Percentiles rank a stretch among this genome's conserved stretches.
These are phyloP conservation scores for Aspergillus sp. DNA, from an alignment of 2,329 filamentous ascomycete genomes.

Conservation along the genomic window DNA sequence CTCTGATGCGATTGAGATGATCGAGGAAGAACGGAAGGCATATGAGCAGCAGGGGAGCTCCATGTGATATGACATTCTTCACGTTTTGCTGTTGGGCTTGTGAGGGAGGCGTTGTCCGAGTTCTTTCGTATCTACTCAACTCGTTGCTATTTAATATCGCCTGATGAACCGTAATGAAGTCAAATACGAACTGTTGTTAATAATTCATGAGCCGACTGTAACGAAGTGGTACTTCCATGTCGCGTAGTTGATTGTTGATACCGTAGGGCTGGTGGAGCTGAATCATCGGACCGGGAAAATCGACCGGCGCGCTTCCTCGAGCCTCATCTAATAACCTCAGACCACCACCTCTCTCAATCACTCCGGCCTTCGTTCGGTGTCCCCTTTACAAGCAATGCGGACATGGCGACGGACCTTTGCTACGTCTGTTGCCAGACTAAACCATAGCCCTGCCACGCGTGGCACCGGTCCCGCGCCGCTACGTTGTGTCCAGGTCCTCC, in stretches of 20 bases:
- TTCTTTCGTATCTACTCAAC: background rate
- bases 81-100: background rate
- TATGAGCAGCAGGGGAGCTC: constrained; percentile 31
- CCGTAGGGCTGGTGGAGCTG: background rate
- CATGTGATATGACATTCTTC: constrained; percentile 4
- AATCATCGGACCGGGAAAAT: constrained; percentile 9
- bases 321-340: background rate
- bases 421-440: constrained; percentile 35
- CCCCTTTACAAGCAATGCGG: constrained; percentile 32
- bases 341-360: constrained; percentile 1
- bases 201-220: too few relatives aligned
- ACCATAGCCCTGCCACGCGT: constrained; percentile 18
- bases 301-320: background rate
- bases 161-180: too few relatives aligned
- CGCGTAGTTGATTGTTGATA: too few relatives aligned
- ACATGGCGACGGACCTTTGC: constrained; percentile 40
- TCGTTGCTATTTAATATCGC: background rate
- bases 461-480: constrained; percentile 21
- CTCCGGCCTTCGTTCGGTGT: constrained; percentile 4
- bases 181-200: too few relatives aligned
- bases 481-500: constrained; percentile 41
- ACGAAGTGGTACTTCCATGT: too few relatives aligned
- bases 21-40: constrained; percentile 48
- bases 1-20: constrained; percentile 49
- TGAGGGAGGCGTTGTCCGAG: background rate